phyloP scores from a whole-genome alignment of 2,329 filamentous ascomycete species.

The Cladosporium sp. region DNA sequence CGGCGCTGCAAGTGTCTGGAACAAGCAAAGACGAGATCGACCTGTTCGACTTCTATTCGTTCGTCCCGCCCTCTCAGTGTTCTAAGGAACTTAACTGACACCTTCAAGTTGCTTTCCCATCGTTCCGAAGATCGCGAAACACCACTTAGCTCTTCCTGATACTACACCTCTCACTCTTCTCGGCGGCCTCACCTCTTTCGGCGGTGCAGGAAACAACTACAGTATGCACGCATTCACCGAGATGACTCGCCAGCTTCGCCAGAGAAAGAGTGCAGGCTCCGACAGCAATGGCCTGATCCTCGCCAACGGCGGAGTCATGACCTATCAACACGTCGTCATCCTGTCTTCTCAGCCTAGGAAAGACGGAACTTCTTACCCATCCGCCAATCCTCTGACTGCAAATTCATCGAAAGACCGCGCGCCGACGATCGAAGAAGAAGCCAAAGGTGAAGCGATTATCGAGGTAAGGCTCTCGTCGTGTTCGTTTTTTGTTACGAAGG shows the following conservation, averaged over 20 bases:
- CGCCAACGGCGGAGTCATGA: constrained; percentile 66
- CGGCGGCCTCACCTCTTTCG: constrained; percentile 67
- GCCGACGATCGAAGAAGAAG: constrained; percentile 44
- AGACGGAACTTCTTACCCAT: constrained; percentile 48
- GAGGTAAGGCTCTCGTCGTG: constrained; percentile 53
- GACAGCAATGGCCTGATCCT: constrained; percentile 58
- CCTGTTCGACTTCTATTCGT: constrained; percentile 65
- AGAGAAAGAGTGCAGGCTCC: constrained; percentile 31
- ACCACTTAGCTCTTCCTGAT: constrained; percentile 57
- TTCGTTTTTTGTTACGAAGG: no score
- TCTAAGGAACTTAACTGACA: background rate
- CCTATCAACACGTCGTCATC: constrained; percentile 64
- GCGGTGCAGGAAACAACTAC: constrained; percentile 71
- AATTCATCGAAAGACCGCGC: constrained; percentile 40
- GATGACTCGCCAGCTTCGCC: constrained; percentile 56
- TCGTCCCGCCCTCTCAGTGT: constrained; percentile 10
- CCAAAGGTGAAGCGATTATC: constrained; percentile 53
- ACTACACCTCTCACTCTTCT: constrained; percentile 60
- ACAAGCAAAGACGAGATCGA: constrained; percentile 56
- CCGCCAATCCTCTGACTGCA: constrained; percentile 47
- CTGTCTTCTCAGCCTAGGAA: constrained; percentile 51
- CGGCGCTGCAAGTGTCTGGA: constrained; percentile 51
- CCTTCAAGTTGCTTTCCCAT: constrained; percentile 64
- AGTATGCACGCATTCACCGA: constrained; percentile 64
- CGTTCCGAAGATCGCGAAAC: constrained; percentile 65